Evolutionary conservation across 2,329 filamentous ascomycete genomes (phyloP).

Genomic region (Dothideomycetidae sp.): DNA sequence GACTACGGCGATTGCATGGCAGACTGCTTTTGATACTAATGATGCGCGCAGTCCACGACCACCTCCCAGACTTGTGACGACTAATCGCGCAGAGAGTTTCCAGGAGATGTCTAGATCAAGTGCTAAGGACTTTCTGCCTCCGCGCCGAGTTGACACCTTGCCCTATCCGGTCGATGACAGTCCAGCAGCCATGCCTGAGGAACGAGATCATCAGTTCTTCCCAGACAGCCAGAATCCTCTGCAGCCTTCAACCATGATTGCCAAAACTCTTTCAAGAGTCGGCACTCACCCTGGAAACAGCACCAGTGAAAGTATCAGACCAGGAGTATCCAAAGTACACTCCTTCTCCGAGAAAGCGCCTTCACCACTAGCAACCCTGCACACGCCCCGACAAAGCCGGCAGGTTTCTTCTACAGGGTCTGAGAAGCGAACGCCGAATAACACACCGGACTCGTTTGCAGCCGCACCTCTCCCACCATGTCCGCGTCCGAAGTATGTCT

Average conservation of each 20-base stretch:
- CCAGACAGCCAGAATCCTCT: conserved; percentile 11
- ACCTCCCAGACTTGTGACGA: conserved; percentile 16
- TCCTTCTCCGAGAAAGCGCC: conserved; percentile 6
- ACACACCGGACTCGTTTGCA: background rate
- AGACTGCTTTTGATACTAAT: conserved; percentile 15
- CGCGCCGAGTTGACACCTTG: conserved; percentile 15
- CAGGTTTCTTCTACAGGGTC: background rate
- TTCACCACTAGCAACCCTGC: conserved; percentile 1
- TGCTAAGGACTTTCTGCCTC: background rate
- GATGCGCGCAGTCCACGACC: conserved; percentile 16
- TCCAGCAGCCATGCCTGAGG: conserved; percentile 28
- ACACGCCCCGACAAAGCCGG: conserved; percentile 1
- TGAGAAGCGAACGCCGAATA: background rate
- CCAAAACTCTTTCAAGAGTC: conserved; percentile 8
- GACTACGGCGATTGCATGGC: conserved; percentile 8
- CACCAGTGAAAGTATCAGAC: background rate
- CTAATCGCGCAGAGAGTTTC: conserved; percentile 14
- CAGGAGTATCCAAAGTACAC: conserved; percentile 1
- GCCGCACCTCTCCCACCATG: conserved; percentile 41
- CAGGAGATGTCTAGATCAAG: conserved; percentile 7
- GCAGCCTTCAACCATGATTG: conserved; percentile 12
- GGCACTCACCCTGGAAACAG: background rate
- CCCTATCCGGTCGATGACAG: conserved; percentile 35
- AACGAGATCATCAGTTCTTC: conserved; percentile 27
- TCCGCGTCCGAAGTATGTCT: conserved; percentile 47